Evolutionary conservation across 768 basidiomycete species (phyloP).

Genomic region (Trametes cingulata): DNA sequence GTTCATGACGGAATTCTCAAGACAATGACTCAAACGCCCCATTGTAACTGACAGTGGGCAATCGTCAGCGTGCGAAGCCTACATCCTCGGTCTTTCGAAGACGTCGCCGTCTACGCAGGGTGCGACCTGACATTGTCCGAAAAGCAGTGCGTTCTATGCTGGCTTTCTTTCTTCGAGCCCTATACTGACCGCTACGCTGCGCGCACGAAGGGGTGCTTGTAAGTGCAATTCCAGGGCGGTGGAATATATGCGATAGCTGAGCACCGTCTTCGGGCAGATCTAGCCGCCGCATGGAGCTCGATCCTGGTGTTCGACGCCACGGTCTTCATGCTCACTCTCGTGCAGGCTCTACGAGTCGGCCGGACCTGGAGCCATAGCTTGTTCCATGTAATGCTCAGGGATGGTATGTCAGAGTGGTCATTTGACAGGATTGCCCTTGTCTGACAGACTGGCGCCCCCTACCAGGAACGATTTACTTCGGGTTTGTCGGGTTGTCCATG

Average conservation of each 20-base stretch:
- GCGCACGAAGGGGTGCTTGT: neutral
- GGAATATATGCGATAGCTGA: neutral
- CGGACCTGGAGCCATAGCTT: neutral
- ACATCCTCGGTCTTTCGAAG: neutral
- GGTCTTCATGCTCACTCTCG: slow-evolving; percentile 6
- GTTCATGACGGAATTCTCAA: no score
- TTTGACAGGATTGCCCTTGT: no score
- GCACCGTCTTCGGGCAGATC: neutral
- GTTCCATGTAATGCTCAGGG: slow-evolving; percentile 8
- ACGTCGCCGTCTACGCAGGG: neutral
- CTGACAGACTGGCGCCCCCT: no score
- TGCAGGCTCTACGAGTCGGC: neutral
- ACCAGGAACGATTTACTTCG: slow-evolving; percentile 10
- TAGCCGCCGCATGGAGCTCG: slow-evolving; percentile 13
- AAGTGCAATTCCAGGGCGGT: neutral
- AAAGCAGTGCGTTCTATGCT: neutral
- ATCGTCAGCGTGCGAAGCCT: slow-evolving; percentile 9
- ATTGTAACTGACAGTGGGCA: neutral
- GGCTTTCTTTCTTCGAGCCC: neutral
- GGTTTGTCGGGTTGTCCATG: neutral
- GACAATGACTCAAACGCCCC: no score
- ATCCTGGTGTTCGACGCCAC: slow-evolving; percentile 14
- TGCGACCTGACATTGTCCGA: slow-evolving; percentile 4
- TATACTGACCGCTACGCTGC: neutral
- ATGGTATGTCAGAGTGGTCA: no score